These are phyloP conservation scores for Penicillium antarcticum DNA, from an alignment of 495 filamentous ascomycete genomes.

Conservation along the genomic window DNA sequence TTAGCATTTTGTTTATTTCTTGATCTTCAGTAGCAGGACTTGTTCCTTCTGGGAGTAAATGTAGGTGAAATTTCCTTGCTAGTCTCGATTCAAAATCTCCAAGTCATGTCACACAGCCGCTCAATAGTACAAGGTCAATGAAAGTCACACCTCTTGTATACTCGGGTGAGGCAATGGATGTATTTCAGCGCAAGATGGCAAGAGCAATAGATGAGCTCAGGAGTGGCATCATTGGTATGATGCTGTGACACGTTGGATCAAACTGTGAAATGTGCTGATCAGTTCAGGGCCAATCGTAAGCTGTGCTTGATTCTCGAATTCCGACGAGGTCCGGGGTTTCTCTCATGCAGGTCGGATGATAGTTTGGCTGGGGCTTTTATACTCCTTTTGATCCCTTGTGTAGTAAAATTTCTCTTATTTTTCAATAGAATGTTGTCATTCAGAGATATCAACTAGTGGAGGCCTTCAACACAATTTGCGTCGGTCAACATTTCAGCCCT, in stretches of 20 bases:
- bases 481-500: too few relatives aligned
- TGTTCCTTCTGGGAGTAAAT: not conserved
- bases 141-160: conserved; percentile 1
- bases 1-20: not conserved
- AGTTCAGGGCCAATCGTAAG: not conserved
- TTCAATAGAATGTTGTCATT: not conserved
- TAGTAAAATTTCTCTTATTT: not conserved
- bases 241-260: not conserved
- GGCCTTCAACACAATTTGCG: conserved; percentile 19
- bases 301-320: not conserved
- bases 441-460: conserved; percentile 22
- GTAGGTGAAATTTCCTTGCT: not conserved
- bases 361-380: not conserved
- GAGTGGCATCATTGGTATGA: conserved; percentile 1
- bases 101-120: conserved; percentile 20
- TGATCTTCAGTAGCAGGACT: not conserved
- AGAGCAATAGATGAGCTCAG: not conserved
- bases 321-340: not conserved
- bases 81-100: not conserved
- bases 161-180: not conserved
- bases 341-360: not conserved
- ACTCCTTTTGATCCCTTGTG: not conserved
- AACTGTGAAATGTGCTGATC: not conserved
- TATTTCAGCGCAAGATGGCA: not conserved
- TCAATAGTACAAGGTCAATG: conserved; percentile 23